Conservation (phyloP, 495 filamentous ascomycete species). For the Penicillium odoratum region DNA sequence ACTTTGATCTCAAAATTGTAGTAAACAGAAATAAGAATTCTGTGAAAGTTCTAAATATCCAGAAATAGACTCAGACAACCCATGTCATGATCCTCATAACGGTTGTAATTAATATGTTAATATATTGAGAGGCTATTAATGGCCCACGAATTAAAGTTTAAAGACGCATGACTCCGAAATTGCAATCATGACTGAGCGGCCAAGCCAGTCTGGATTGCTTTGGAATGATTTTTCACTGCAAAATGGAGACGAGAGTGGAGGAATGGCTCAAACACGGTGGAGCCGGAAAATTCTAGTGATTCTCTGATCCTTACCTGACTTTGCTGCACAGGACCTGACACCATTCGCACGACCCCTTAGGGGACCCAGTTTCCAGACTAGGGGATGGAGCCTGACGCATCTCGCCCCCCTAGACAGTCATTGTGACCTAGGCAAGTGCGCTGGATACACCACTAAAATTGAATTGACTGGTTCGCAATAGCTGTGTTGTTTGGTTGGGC, state of each 20-base stretch:
- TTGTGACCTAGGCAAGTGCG: constrained; percentile 4
- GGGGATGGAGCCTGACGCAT: constrained; percentile 5
- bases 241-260: constrained; percentile 6
- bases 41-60: neutral
- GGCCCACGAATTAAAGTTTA: neutral
- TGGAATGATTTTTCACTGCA: neutral
- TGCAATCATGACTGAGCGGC: neutral
- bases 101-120: neutral
- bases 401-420: neutral
- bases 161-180: neutral
- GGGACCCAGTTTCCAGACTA: constrained; percentile 6
- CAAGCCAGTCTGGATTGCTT: neutral
- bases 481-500: constrained; percentile 2
- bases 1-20: neutral
- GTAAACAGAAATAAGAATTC: neutral
- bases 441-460: neutral
- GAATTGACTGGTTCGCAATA: neutral
- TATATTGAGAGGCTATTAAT: neutral
- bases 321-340: neutral
- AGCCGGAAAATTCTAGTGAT: constrained; percentile 5
- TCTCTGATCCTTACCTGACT: neutral
- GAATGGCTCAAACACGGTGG: neutral
- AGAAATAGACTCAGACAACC: neutral
- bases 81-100: too few species aligned
- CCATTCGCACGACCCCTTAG: constrained; percentile 2